These are phyloP conservation scores for Penicillium sp. DNA, from an alignment of 2,329 filamentous ascomycete genomes.

Conservation along the genomic window DNA sequence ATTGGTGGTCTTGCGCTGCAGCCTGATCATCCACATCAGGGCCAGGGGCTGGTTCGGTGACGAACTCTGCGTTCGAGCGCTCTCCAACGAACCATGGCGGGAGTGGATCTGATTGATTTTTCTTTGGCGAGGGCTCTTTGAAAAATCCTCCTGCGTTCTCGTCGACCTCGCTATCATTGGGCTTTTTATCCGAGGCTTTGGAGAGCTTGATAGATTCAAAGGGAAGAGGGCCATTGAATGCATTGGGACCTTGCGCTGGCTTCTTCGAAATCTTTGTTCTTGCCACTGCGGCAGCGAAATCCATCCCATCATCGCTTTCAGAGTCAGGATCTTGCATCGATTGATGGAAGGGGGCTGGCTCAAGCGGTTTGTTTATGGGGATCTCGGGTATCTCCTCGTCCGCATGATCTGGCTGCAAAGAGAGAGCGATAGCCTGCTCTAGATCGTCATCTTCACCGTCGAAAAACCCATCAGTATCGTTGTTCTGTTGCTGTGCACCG, in stretches of 20 bases:
- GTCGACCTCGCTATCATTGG: conserved; percentile 55
- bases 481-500: conserved; percentile 12
- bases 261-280: conserved; percentile 67
- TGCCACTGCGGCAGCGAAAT: conserved; percentile 74
- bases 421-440: conserved; percentile 79
- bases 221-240: conserved; percentile 79
- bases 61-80: conserved; percentile 35
- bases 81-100: conserved; percentile 50
- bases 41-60: conserved; percentile 27
- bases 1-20: conserved; percentile 24
- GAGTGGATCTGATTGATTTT: conserved; percentile 36
- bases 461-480: conserved; percentile 59
- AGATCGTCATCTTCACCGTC: conserved; percentile 72
- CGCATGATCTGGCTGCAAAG: conserved; percentile 58
- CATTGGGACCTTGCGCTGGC: conserved; percentile 40
- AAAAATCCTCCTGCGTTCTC: conserved; percentile 66
- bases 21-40: conserved; percentile 22
- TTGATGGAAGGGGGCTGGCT: conserved; percentile 35
- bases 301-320: conserved; percentile 71
- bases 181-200: conserved; percentile 48
- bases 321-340: conserved; percentile 32
- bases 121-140: conserved; percentile 43
- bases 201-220: conserved; percentile 80
- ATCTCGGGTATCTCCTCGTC: conserved; percentile 43
- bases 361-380: conserved; percentile 47